A percentile compares a stretch with the other conserved stretches of the same genome.
These are phyloP conservation scores for Neurospora tetrasperma DNA, from an alignment of 495 filamentous ascomycete genomes.

Conservation along the genomic window DNA sequence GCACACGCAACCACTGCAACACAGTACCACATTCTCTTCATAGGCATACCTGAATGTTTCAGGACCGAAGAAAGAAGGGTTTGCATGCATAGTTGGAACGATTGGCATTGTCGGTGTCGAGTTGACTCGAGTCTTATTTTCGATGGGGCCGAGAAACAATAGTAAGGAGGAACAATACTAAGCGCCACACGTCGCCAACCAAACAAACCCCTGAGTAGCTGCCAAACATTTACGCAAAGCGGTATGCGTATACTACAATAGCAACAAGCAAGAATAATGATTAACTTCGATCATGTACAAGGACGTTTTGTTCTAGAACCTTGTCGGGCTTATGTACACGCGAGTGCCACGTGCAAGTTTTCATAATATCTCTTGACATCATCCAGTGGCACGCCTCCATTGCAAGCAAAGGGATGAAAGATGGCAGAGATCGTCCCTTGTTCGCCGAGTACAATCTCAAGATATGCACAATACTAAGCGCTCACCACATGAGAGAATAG, in stretches of 20 bases:
- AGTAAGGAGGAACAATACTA: slow-evolving; percentile 22
- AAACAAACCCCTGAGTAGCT: not conserved
- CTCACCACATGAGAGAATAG: not conserved
- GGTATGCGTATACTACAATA: not conserved
- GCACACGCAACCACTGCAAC: not conserved
- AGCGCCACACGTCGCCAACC: slow-evolving; percentile 3
- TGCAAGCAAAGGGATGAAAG: not conserved
- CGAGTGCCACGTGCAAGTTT: not conserved
- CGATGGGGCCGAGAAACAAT: slow-evolving; percentile 15
- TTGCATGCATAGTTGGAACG: not conserved
- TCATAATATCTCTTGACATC: not conserved
- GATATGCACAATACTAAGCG: slow-evolving; percentile 19
- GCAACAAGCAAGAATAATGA: not conserved
- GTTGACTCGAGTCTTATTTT: not conserved
- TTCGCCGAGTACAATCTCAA: slow-evolving; percentile 18
- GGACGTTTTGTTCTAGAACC: not conserved
- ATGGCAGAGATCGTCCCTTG: slow-evolving; percentile 2
- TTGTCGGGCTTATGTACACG: not conserved
- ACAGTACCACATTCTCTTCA: not conserved
- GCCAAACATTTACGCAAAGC: not conserved
- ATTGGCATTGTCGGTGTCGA: not conserved
- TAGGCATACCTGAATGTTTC: not conserved
- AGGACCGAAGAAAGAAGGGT: not conserved
- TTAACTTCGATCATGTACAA: not conserved
- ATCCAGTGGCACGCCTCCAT: not conserved